Conservation (phyloP, 108 stramenopile genomes). For the Nannochloropsis granulata region DNA sequence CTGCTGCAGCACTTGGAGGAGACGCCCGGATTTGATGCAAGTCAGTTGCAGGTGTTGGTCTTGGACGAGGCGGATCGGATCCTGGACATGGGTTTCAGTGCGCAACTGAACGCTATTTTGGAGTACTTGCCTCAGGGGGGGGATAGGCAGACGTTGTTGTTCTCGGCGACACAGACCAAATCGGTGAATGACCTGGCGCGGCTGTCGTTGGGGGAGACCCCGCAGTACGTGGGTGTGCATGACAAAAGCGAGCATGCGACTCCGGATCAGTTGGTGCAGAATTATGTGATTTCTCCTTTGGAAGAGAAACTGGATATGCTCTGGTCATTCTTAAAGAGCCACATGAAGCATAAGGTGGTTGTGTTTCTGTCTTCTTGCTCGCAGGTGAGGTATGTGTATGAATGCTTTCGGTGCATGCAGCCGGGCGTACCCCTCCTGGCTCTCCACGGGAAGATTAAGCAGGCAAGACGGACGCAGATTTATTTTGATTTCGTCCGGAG, state of each 20-base stretch:
- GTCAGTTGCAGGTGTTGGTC: constrained; percentile 68
- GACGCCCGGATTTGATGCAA: constrained; percentile 77
- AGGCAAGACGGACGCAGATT: constrained; percentile 74
- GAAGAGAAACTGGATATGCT: constrained; percentile 86
- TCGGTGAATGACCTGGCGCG: constrained; percentile 35
- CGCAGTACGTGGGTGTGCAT: constrained; percentile 39
- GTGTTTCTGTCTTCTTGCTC: constrained; percentile 90
- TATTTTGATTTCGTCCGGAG: constrained; percentile 75
- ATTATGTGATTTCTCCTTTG: constrained; percentile 64
- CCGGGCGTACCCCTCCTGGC: constrained; percentile 90
- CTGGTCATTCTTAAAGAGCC: constrained; percentile 85
- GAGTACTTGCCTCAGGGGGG: constrained; percentile 58
- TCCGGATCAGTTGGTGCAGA: constrained; percentile 67
- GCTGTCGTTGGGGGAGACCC: constrained; percentile 23
- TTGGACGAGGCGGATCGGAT: constrained; percentile 97
- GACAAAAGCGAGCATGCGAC: constrained; percentile 45
- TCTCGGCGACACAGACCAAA: constrained; percentile 91
- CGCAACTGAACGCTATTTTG: constrained; percentile 75
- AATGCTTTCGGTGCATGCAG: constrained; percentile 72
- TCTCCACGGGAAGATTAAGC: constrained; percentile 94
- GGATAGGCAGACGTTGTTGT: constrained; percentile 82
- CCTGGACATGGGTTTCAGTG: constrained; percentile 91
- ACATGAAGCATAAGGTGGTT: constrained; percentile 81
- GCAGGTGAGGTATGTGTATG: constrained; percentile 85
- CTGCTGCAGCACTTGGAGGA: constrained; percentile 95